phyloP scores from a whole-genome alignment of 495 filamentous ascomycete genomes.

The Penicillium antarcticum region DNA sequence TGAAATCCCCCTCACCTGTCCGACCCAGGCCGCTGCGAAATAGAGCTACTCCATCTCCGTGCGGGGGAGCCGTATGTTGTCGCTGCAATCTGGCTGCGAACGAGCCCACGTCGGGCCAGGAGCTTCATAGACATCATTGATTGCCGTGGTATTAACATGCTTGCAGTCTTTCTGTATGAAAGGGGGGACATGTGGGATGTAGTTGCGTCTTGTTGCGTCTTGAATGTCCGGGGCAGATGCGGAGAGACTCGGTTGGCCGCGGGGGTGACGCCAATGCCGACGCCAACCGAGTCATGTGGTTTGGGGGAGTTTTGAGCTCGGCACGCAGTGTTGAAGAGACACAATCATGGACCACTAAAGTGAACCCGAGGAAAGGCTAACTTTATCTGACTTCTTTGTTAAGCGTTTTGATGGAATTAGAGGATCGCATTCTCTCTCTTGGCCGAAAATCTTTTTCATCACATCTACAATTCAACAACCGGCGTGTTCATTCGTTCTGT shows the following conservation, averaged over 20 bases:
- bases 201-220: not conserved
- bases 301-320: too few relatives aligned
- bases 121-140: conserved; percentile 25
- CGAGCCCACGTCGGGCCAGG: conserved; percentile 3
- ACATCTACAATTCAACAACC: too few relatives aligned
- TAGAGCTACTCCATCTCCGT: conserved; percentile 52
- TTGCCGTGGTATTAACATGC: conserved; percentile 1
- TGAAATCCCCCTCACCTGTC: conserved; percentile 44
- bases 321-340: too few relatives aligned
- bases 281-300: conserved; percentile 14
- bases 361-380: too few relatives aligned
- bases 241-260: conserved; percentile 38
- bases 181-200: not conserved
- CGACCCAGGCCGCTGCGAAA: conserved; percentile 69
- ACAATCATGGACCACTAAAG: too few relatives aligned
- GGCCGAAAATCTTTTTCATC: too few relatives aligned
- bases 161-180: not conserved
- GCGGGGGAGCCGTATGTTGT: conserved; percentile 4
- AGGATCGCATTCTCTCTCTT: too few relatives aligned
- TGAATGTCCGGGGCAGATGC: conserved; percentile 25
- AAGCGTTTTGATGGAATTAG: too few relatives aligned
- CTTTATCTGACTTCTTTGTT: too few relatives aligned
- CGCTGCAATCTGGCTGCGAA: not conserved
- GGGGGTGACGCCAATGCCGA: conserved; percentile 26
- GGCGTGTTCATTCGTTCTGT: too few relatives aligned